These are phyloP conservation scores for Colletotrichum eleusines DNA, from an alignment of 2,329 filamentous ascomycete genomes.

Conservation along the genomic window DNA sequence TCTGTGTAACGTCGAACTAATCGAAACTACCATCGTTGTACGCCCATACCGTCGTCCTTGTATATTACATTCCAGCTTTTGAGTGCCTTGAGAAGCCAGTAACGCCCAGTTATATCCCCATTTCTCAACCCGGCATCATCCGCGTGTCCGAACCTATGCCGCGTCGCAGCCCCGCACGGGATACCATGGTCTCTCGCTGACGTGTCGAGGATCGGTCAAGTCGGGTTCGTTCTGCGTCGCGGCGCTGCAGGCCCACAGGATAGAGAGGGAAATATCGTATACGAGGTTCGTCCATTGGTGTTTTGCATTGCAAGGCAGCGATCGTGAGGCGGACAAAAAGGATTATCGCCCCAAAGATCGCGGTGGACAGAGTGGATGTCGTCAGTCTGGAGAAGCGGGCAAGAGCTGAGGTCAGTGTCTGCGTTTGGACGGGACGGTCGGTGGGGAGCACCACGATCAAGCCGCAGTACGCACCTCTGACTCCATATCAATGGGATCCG, in stretches of 20 bases:
- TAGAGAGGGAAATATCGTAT: constrained; percentile 48
- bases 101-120: constrained; percentile 9
- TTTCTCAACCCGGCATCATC: not conserved
- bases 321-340: constrained; percentile 46
- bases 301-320: constrained; percentile 43
- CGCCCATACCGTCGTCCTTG: not conserved
- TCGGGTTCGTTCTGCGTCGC: constrained; percentile 44
- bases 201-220: constrained; percentile 44
- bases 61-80: not conserved
- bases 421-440: no score
- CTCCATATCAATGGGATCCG: constrained; percentile 47
- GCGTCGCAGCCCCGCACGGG: constrained; percentile 43
- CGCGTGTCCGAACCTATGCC: not conserved
- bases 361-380: constrained; percentile 48
- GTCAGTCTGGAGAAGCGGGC: constrained; percentile 43
- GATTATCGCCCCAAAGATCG: constrained; percentile 48
- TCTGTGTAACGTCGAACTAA: constrained; percentile 1
- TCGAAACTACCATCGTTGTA: not conserved
- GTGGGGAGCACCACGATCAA: not conserved
- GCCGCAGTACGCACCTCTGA: constrained; percentile 42
- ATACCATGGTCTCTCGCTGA: constrained; percentile 47
- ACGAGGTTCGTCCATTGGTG: constrained; percentile 41
- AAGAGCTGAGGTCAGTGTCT: not conserved
- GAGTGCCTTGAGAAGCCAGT: not conserved
- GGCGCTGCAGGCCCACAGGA: constrained; percentile 47